phyloP scores from a whole-genome alignment of 768 basidiomycete species.

The Mrakia gelida region DNA sequence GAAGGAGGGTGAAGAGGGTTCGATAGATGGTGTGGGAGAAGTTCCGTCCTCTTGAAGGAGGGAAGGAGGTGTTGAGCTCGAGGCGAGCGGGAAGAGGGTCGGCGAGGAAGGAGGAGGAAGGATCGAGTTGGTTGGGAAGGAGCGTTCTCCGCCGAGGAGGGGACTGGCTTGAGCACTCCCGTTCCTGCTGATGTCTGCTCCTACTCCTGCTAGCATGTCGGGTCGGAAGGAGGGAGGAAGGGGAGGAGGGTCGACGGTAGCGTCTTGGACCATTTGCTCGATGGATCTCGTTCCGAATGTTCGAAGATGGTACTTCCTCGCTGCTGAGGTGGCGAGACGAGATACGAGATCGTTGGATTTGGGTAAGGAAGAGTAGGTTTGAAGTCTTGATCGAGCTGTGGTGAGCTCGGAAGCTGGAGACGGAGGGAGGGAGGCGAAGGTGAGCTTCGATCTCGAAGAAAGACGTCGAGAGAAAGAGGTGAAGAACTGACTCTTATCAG shows the following conservation, averaged over 20 bases:
- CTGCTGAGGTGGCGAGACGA: conserved; percentile 2
- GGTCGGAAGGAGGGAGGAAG: neutral
- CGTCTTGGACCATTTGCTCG: neutral
- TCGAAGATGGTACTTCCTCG: conserved; percentile 9
- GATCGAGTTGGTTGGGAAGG: neutral
- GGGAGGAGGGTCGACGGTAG: neutral
- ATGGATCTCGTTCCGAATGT: conserved; percentile 15
- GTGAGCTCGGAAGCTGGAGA: conserved; percentile 18
- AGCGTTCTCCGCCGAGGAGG: neutral
- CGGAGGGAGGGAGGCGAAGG: neutral
- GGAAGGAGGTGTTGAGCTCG: neutral
- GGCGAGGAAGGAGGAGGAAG: neutral
- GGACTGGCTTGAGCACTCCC: neutral
- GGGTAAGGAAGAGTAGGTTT: neutral
- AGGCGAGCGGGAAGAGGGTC: neutral
- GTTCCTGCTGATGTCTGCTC: neutral
- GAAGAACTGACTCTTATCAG: conserved; percentile 17
- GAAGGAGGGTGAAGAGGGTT: neutral
- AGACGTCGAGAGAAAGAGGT: neutral
- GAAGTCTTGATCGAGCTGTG: conserved; percentile 5
- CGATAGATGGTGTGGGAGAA: neutral
- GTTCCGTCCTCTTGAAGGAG: neutral
- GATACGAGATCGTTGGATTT: conserved; percentile 17
- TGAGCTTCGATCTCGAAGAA: neutral
- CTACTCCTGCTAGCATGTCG: neutral